Evolutionary conservation across 371 early-diverging fungal genomes (phyloP).

Genomic region (Circinella umbellata): DNA sequence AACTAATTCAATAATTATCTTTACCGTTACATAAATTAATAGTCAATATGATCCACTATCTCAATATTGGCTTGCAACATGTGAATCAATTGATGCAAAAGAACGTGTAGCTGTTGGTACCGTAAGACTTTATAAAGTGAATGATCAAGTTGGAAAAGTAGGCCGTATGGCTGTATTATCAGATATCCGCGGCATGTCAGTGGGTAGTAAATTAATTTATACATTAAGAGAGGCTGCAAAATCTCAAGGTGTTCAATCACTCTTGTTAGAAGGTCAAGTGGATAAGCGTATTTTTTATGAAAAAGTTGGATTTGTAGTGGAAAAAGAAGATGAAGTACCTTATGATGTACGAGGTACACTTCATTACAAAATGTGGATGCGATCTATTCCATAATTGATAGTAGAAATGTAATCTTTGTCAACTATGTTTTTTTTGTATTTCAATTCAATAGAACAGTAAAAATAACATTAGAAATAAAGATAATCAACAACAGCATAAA

Average conservation of each 20-base stretch:
- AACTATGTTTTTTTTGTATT: no score
- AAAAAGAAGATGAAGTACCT: slow-evolving; percentile 36
- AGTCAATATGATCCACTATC: slow-evolving; percentile 30
- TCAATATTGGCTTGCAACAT: slow-evolving; percentile 41
- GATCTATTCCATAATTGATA: slow-evolving; percentile 11
- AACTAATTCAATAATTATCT: no score
- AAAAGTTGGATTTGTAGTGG: slow-evolving; percentile 43
- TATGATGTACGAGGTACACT: slow-evolving; percentile 48
- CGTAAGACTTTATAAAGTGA: slow-evolving; percentile 32
- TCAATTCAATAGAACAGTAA: no score
- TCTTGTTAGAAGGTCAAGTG: slow-evolving; percentile 42
- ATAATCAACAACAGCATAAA: no score
- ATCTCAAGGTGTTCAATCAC: slow-evolving; percentile 19
- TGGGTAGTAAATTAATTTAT: slow-evolving; percentile 36
- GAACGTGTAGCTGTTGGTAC: slow-evolving; percentile 38
- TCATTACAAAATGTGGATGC: slow-evolving; percentile 48
- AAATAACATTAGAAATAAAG: no score
- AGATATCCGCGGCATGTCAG: slow-evolving; percentile 36
- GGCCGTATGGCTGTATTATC: slow-evolving; percentile 49
- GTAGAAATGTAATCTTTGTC: no score
- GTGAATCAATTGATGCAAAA: slow-evolving; percentile 17
- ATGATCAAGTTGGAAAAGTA: slow-evolving; percentile 33
- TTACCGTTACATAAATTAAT: background rate
- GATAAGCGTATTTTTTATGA: slow-evolving; percentile 50
- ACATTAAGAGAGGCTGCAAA: slow-evolving; percentile 29